Evolutionary conservation across 2,329 filamentous ascomycete species (phyloP).

Genomic region (Fusarium sp.): DNA sequence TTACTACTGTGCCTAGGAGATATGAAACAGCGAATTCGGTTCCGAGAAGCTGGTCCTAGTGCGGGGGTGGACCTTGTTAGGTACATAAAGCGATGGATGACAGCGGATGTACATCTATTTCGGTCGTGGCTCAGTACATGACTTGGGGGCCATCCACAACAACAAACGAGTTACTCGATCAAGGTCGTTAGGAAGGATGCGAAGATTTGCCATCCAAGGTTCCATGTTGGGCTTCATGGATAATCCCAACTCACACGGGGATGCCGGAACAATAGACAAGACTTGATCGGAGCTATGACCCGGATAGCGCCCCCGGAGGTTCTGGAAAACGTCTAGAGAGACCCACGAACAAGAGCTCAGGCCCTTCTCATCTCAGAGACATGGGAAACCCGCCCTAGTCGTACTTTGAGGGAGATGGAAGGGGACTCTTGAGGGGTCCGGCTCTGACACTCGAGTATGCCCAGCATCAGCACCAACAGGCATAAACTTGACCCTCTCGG

Average conservation of each 20-base stretch:
- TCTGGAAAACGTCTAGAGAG: slow-evolving; percentile 30
- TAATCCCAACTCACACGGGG: slow-evolving; percentile 36
- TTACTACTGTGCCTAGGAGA: slow-evolving; percentile 21
- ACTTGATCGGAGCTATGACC: slow-evolving; percentile 35
- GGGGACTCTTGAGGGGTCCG: slow-evolving; percentile 31
- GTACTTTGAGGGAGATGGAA: slow-evolving; percentile 46
- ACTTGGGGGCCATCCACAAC: slow-evolving; percentile 9
- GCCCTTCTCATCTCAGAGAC: slow-evolving; percentile 37
- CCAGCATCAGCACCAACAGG: background rate
- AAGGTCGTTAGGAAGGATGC: background rate
- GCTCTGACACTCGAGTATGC: slow-evolving; percentile 1
- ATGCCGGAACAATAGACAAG: slow-evolving; percentile 26
- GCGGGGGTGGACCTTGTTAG: slow-evolving; percentile 47
- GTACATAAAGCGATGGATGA: slow-evolving; percentile 31
- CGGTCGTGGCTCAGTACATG: slow-evolving; percentile 31
- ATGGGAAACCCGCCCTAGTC: slow-evolving; percentile 8
- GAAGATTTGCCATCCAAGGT: background rate
- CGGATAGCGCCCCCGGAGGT: slow-evolving; percentile 30
- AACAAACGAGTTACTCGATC: slow-evolving; percentile 21
- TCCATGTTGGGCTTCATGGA: slow-evolving; percentile 28
- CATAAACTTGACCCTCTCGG: slow-evolving; percentile 14
- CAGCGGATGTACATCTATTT: slow-evolving; percentile 41
- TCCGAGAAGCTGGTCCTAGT: slow-evolving; percentile 45
- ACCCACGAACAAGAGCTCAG: slow-evolving; percentile 18
- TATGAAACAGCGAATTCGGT: slow-evolving; percentile 40